Evolutionary conservation across 2,329 filamentous ascomycete genomes (phyloP).

Genomic region (Cladosporium sp.): DNA sequence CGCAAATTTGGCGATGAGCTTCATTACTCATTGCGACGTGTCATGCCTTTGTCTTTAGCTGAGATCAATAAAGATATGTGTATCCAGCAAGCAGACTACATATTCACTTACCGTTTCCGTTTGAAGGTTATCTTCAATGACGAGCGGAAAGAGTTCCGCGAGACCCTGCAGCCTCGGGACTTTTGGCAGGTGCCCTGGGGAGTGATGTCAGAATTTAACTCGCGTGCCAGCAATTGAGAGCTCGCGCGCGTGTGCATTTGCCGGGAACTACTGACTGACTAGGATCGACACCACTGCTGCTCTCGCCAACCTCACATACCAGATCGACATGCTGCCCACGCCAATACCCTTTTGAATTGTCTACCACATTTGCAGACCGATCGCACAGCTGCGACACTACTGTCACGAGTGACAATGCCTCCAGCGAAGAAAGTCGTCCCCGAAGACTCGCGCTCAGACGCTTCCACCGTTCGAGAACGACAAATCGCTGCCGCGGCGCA

Average conservation of each 20-base stretch:
- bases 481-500: slow-evolving; percentile 36
- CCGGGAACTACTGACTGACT: slow-evolving; percentile 1
- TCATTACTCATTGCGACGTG: background rate
- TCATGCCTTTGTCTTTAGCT: too few relatives aligned
- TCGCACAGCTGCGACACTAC: background rate
- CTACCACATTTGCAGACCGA: background rate
- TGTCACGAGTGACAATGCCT: slow-evolving; percentile 29
- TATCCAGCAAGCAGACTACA: too few relatives aligned
- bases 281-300: background rate
- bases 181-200: background rate
- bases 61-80: too few relatives aligned
- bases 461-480: slow-evolving; percentile 39
- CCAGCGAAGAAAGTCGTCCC: slow-evolving; percentile 29
- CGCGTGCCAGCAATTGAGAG: background rate
- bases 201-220: background rate
- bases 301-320: background rate
- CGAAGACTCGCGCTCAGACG: slow-evolving; percentile 35
- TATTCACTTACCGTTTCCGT: background rate
- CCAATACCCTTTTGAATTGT: background rate
- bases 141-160: too few relatives aligned
- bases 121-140: background rate
- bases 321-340: background rate
- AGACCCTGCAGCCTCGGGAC: background rate
- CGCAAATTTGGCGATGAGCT: background rate
- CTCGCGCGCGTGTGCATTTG: background rate